These are phyloP conservation scores for Aspergillus biplanus DNA, from an alignment of 495 filamentous ascomycete genomes.

Conservation along the genomic window DNA sequence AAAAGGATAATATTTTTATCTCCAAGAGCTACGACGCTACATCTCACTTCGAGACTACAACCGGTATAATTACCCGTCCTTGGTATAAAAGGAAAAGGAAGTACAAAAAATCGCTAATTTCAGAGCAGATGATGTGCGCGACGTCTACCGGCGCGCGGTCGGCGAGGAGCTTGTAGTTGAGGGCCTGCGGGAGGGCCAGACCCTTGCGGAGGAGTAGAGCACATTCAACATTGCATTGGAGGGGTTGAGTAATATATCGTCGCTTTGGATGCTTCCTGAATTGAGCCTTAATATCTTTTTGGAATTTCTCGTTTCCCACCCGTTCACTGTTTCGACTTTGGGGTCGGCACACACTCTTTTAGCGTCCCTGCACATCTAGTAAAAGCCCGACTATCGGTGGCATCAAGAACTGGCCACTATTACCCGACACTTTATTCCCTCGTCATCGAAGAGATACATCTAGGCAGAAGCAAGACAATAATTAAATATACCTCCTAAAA, in stretches of 20 bases:
- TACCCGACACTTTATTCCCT: background rate
- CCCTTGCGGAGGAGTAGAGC: constrained; percentile 53
- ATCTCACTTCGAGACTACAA: constrained; percentile 95
- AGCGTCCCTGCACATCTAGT: background rate
- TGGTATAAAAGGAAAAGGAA: background rate
- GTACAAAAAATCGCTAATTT: constrained; percentile 7
- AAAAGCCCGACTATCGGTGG: background rate
- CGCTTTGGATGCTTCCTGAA: constrained; percentile 35
- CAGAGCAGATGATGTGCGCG: constrained; percentile 78
- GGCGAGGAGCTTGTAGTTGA: constrained; percentile 82
- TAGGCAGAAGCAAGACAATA: background rate
- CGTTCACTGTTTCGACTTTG: constrained; percentile 19
- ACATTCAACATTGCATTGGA: constrained; percentile 17
- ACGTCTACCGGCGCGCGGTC: constrained; percentile 86
- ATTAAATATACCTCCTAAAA: background rate
- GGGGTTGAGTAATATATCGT: constrained; percentile 33
- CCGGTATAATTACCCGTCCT: constrained; percentile 47
- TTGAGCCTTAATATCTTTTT: constrained; percentile 36
- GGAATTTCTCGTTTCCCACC: constrained; percentile 29
- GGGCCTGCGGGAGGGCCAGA: constrained; percentile 56
- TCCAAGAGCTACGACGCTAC: constrained; percentile 98
- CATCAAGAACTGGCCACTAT: background rate
- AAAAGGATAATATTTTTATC: constrained; percentile 91
- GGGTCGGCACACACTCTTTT: constrained; percentile 14
- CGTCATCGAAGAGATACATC: background rate